Evolutionary conservation across 768 basidiomycete species (phyloP).

Genomic region (Panellus pusillus): DNA sequence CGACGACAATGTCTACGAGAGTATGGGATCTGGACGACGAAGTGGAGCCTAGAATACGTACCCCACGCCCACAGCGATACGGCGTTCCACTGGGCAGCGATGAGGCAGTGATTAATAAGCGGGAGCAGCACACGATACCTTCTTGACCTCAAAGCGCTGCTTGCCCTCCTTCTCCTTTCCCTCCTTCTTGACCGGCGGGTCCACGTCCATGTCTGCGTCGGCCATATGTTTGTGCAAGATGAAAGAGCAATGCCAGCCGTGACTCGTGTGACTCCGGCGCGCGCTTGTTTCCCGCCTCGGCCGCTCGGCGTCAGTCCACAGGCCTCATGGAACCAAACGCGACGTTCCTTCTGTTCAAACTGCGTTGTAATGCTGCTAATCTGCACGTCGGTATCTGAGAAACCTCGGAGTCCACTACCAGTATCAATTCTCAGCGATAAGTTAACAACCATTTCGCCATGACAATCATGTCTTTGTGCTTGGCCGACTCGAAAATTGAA

Average conservation of each 20-base stretch:
- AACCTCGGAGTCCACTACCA: no score
- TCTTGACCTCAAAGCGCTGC: conserved; percentile 93
- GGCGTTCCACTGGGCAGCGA: conserved; percentile 84
- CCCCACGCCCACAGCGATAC: conserved; percentile 99
- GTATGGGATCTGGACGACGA: background rate
- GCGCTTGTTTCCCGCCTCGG: no score
- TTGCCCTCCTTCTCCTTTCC: conserved; percentile 63
- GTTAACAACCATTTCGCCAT: no score
- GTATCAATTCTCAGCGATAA: no score
- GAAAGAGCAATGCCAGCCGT: background rate
- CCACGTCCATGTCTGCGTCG: conserved; percentile 67
- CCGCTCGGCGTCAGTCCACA: no score
- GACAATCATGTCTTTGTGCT: no score
- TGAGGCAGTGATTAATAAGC: conserved; percentile 8
- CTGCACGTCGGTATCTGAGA: no score
- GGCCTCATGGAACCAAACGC: no score
- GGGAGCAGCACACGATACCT: conserved; percentile 54
- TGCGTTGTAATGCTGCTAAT: no score
- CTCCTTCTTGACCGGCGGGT: conserved; percentile 39
- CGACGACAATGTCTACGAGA: conserved; percentile 87
- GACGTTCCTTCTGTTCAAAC: no score
- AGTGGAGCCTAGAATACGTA: conserved; percentile 32
- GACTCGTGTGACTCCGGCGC: background rate
- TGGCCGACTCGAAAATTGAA: no score
- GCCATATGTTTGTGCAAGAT: conserved; percentile 34